Evolutionary conservation across 306 rosid species (phyloP).

Genomic region (Dryas drummondii): DNA sequence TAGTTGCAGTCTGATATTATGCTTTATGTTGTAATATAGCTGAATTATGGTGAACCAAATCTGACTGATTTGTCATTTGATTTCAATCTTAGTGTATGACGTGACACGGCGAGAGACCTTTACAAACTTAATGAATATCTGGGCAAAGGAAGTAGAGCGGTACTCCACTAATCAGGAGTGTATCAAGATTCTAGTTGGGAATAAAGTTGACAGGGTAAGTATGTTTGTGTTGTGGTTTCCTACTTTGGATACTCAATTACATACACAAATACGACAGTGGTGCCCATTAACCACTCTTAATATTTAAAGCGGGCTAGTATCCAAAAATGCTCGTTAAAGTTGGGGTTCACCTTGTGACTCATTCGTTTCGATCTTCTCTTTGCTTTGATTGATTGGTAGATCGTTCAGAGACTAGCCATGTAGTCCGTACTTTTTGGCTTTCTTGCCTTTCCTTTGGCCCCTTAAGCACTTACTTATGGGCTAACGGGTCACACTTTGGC

Average conservation of each 20-base stretch:
- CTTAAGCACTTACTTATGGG: no score
- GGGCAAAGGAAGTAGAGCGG: constrained; percentile 87
- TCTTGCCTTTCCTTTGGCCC: no score
- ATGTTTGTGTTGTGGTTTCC: constrained; percentile 9
- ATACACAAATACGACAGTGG: no score
- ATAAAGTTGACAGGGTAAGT: constrained; percentile 84
- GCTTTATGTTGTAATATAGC: not conserved
- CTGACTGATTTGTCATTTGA: constrained; percentile 16
- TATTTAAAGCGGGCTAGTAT: no score
- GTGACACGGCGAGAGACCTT: constrained; percentile 85
- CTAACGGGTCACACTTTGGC: no score
- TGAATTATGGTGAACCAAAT: not conserved
- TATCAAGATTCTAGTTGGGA: constrained; percentile 80
- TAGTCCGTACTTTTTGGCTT: no score
- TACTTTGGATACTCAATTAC: not conserved
- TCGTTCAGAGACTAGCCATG: no score
- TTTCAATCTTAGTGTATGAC: constrained; percentile 63
- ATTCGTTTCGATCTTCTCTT: no score
- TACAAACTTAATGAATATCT: constrained; percentile 60
- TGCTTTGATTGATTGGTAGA: no score
- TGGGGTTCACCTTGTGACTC: no score
- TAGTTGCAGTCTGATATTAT: not conserved
- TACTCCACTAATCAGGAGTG: constrained; percentile 65
- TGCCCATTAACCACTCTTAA: no score
- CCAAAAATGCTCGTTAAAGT: no score